phyloP scores from a whole-genome alignment of 192 early-diverging fungal species.

The Entophlyctis luteolus region DNA sequence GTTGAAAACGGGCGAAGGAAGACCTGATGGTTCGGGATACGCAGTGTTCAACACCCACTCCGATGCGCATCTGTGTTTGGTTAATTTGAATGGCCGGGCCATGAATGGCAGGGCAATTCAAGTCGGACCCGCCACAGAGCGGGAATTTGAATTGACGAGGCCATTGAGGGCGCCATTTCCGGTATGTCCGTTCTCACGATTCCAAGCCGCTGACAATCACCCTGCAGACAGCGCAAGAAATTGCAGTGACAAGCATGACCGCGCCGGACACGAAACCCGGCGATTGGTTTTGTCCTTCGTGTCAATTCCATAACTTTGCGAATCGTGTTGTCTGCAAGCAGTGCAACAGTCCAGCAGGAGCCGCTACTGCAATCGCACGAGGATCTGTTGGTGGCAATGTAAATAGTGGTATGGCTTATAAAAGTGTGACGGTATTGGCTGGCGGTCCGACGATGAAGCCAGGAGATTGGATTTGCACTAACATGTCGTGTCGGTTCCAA shows the following conservation, averaged over 20 bases:
- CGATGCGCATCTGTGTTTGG: conserved; percentile 59
- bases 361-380: not conserved
- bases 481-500: conserved; percentile 62
- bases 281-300: conserved; percentile 72
- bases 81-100: conserved; percentile 56
- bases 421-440: not conserved
- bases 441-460: conserved; percentile 27
- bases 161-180: conserved; percentile 56
- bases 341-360: conserved; percentile 55
- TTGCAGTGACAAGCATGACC: conserved; percentile 2
- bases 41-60: conserved; percentile 60
- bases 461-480: conserved; percentile 75
- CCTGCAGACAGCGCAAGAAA: conserved; percentile 29
- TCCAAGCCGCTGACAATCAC: not conserved
- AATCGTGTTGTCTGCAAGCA: conserved; percentile 61
- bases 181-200: conserved; percentile 24
- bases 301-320: conserved; percentile 71
- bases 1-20: conserved; percentile 52
- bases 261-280: conserved; percentile 48
- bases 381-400: too few relatives aligned
- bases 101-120: conserved; percentile 60
- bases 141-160: conserved; percentile 57
- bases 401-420: not conserved
- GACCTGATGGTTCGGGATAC: conserved; percentile 65
- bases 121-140: conserved; percentile 58